phyloP scores from a whole-genome alignment of 2,329 filamentous ascomycete genomes.

The Neopestalotiopsis clavispora region DNA sequence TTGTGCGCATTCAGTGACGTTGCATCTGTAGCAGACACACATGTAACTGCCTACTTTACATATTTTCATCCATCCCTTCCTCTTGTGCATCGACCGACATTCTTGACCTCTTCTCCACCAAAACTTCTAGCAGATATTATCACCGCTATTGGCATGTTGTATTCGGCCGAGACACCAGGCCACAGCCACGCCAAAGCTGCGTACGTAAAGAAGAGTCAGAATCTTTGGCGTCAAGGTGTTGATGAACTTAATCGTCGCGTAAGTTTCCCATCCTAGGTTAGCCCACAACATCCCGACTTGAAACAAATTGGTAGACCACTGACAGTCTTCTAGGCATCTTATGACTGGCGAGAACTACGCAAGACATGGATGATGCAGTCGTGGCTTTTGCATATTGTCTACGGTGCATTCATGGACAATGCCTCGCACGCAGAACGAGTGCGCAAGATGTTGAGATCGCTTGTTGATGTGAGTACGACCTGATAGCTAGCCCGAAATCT shows the following conservation, averaged over 20 bases:
- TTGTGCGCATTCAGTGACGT: not conserved
- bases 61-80: conserved; percentile 11
- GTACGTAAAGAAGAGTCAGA: not conserved
- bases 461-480: conserved; percentile 5
- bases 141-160: not conserved
- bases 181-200: not conserved
- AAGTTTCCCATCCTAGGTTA: not conserved
- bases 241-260: conserved; percentile 3
- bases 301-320: not conserved
- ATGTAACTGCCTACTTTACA: not conserved
- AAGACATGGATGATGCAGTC: conserved; percentile 12
- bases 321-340: not conserved
- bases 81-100: conserved; percentile 2
- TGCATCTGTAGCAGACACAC: not conserved
- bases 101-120: not conserved
- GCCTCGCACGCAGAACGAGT: not conserved
- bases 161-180: not conserved
- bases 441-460: not conserved
- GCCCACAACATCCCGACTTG: no score
- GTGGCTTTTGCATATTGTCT: conserved; percentile 6
- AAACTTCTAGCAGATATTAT: not conserved
- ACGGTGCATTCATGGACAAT: conserved; percentile 2
- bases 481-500: not conserved
- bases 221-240: not conserved
- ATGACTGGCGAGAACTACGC: conserved; percentile 6